These are phyloP conservation scores for Blastomyces silverae DNA, from an alignment of 2,329 filamentous ascomycete species.

Conservation along the genomic window DNA sequence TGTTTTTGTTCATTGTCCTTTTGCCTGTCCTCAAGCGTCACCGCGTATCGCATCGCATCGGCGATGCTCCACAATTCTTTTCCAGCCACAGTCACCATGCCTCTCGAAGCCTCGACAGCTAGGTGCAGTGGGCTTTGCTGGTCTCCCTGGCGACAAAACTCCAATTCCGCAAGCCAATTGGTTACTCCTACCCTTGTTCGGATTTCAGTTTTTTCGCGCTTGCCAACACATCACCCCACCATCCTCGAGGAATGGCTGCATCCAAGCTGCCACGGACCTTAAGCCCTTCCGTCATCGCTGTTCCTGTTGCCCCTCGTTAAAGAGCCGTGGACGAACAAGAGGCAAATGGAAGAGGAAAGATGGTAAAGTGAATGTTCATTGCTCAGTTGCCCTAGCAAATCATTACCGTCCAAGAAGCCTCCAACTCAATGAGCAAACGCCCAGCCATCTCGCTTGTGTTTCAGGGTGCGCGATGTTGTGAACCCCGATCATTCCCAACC, in stretches of 20 bases:
- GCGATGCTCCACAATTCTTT: not conserved
- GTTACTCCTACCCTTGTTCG: conserved; percentile 8
- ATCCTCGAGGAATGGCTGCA: not conserved
- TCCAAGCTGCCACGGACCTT: not conserved
- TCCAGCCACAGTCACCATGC: conserved; percentile 1
- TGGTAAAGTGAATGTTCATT: not conserved
- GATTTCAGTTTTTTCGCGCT: conserved; percentile 17
- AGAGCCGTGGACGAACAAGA: not conserved
- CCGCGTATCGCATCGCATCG: not conserved
- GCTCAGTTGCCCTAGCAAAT: not conserved
- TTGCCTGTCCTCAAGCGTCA: not conserved
- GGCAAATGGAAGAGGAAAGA: not conserved
- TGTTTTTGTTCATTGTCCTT: too few species aligned
- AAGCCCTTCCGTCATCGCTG: not conserved
- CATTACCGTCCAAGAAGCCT: not conserved
- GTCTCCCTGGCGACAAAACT: conserved; percentile 19
- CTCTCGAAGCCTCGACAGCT: not conserved
- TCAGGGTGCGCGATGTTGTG: not conserved
- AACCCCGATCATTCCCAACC: not conserved
- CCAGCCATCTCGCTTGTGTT: not conserved
- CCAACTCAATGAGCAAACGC: not conserved
- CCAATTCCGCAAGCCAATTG: conserved; percentile 8
- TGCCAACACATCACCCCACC: conserved; percentile 24
- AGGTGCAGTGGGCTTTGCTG: conserved; percentile 1
- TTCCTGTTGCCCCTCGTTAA: not conserved